phyloP scores from a whole-genome alignment of 2,329 filamentous ascomycete genomes.

The Pyrenophora seminiperda region DNA sequence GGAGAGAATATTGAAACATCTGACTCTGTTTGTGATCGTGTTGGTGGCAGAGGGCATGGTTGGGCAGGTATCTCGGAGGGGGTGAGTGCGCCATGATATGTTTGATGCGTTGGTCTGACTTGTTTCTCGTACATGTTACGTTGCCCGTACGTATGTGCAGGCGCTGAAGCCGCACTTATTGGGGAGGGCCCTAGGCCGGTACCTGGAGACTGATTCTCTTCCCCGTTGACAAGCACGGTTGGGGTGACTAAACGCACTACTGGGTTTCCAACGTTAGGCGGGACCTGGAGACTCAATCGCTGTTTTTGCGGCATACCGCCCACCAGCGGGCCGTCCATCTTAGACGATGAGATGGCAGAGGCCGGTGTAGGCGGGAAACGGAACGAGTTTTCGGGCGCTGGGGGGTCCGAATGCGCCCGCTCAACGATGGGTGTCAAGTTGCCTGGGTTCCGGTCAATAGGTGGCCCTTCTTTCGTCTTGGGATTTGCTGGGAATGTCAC shows the following conservation, averaged over 20 bases:
- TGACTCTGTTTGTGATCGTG: conserved; percentile 15
- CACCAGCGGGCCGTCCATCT: conserved; percentile 27
- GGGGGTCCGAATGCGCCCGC: conserved; percentile 50
- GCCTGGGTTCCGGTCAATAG: conserved; percentile 52
- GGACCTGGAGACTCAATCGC: conserved; percentile 66
- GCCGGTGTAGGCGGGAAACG: conserved; percentile 49
- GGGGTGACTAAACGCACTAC: conserved; percentile 66
- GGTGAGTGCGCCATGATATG: conserved; percentile 30
- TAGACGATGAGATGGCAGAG: conserved; percentile 43
- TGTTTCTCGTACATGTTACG: conserved; percentile 19
- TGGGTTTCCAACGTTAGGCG: conserved; percentile 63
- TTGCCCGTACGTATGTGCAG: conserved; percentile 27
- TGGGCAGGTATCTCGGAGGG: conserved; percentile 40
- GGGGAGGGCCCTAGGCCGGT: conserved; percentile 32
- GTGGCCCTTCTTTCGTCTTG: conserved; percentile 54
- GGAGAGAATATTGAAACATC: conserved; percentile 4
- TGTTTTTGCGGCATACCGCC: conserved; percentile 47
- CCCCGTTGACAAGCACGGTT: conserved; percentile 60
- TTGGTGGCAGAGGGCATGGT: conserved; percentile 20
- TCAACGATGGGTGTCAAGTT: conserved; percentile 52
- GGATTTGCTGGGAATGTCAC: conserved; percentile 71
- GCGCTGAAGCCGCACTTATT: conserved; percentile 25
- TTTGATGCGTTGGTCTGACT: conserved; percentile 29
- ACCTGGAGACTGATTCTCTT: conserved; percentile 40
- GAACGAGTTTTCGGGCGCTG: conserved; percentile 43